Conservation (phyloP, 2,329 filamentous ascomycete genomes). For the Anthostomella pinea region DNA sequence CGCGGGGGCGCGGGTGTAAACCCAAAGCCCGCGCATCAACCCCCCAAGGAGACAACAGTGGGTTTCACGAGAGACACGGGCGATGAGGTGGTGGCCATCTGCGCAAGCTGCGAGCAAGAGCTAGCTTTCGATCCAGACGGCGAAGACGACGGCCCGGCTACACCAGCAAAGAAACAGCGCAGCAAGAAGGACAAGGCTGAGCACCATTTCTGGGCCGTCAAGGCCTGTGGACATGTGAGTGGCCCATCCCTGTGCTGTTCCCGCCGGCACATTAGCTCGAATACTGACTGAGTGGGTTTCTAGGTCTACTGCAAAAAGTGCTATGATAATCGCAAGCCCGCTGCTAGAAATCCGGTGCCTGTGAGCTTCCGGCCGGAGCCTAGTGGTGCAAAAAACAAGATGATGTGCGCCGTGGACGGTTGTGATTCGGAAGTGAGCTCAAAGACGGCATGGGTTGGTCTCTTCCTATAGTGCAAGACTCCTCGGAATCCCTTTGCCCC, state of each 20-base stretch:
- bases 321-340: constrained; percentile 53
- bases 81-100: constrained; percentile 72
- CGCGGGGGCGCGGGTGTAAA: constrained; percentile 10
- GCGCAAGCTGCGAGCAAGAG: constrained; percentile 83
- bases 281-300: constrained; percentile 5
- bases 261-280: neutral
- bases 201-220: constrained; percentile 89
- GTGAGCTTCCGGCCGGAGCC: constrained; percentile 38
- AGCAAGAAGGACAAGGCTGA: constrained; percentile 58
- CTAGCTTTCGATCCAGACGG: constrained; percentile 65
- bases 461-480: no score
- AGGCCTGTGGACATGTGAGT: constrained; percentile 85
- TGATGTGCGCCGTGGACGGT: constrained; percentile 55
- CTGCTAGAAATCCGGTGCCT: constrained; percentile 29
- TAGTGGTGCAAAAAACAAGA: constrained; percentile 32
- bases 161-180: constrained; percentile 38
- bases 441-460: constrained; percentile 59
- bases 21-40: constrained; percentile 55
- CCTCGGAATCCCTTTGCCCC: no score
- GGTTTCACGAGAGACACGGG: constrained; percentile 79
- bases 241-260: neutral
- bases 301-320: constrained; percentile 64
- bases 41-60: constrained; percentile 61
- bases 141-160: constrained; percentile 31
- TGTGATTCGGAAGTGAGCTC: constrained; percentile 52